Conservation (phyloP, 345 rosid species). For the Ailanthus altissimus region DNA sequence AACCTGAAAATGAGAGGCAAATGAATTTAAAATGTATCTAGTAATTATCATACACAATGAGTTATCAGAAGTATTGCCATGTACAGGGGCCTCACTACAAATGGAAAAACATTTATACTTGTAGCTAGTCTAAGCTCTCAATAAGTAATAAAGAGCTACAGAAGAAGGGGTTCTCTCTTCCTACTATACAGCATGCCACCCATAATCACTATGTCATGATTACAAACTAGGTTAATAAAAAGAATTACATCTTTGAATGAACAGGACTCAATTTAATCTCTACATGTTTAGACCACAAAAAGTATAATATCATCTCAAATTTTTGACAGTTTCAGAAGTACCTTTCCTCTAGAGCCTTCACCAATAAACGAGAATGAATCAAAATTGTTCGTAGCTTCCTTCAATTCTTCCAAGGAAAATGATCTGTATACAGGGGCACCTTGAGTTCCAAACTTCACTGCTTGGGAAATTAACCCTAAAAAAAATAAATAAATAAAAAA, state of each 20-base stretch:
- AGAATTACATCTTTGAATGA: background rate
- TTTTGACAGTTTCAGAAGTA: slow-evolving; percentile 24
- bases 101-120: background rate
- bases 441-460: slow-evolving; percentile 67
- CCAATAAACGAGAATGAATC: slow-evolving; percentile 64
- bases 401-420: slow-evolving; percentile 75
- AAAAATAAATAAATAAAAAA: slow-evolving; percentile 19
- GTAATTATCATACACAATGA: slow-evolving; percentile 12
- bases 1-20: slow-evolving; percentile 52
- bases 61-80: slow-evolving; percentile 6
- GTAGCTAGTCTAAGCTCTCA: background rate
- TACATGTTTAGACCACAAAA: background rate
- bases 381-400: slow-evolving; percentile 78
- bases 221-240: background rate
- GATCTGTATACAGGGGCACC: slow-evolving; percentile 51
- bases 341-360: slow-evolving; percentile 90
- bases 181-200: background rate
- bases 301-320: background rate
- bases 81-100: background rate
- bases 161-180: background rate
- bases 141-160: background rate
- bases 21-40: slow-evolving; percentile 4
- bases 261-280: slow-evolving; percentile 1
- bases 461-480: slow-evolving; percentile 83
- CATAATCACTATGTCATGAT: background rate